A percentile compares a stretch with the other conserved stretches of the same genome.
Evolutionary conservation across 169 alveolate species (phyloP).

Genomic region (Plasmodium sp.): DNA sequence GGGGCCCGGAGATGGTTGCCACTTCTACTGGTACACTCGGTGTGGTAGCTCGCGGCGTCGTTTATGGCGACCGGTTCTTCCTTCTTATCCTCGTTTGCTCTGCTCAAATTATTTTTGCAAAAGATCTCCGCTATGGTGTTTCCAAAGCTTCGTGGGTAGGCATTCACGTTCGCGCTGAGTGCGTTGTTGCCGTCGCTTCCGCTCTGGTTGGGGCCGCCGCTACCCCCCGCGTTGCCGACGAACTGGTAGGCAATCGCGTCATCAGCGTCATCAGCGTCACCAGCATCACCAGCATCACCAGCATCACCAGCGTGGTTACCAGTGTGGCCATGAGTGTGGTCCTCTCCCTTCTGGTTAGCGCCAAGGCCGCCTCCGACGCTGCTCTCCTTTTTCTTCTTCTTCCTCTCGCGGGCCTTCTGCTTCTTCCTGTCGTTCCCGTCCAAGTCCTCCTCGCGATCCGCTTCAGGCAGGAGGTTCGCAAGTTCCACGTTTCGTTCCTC

Average conservation of each 20-base stretch:
- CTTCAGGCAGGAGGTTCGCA: background rate
- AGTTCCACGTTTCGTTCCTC: background rate
- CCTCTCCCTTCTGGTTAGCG: background rate
- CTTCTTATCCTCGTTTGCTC: background rate
- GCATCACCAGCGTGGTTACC: slow-evolving; percentile 1
- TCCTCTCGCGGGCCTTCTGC: background rate
- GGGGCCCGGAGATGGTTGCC: background rate
- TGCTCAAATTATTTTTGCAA: slow-evolving; percentile 15
- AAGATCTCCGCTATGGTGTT: slow-evolving; percentile 5
- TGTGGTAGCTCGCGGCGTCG: background rate
- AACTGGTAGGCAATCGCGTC: background rate
- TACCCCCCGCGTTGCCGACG: background rate
- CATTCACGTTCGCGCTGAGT: background rate
- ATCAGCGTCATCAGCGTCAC: too few relatives aligned
- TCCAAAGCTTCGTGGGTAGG: slow-evolving; percentile 2
- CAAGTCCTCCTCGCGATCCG: background rate
- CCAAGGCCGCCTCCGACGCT: background rate
- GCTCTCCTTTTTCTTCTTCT: background rate
- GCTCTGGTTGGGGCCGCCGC: too few relatives aligned
- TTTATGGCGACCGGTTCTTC: background rate
- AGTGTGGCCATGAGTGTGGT: background rate
- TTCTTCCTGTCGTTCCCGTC: background rate
- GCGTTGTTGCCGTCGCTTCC: background rate
- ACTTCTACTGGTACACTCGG: background rate
- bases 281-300: too few relatives aligned